Evolutionary conservation across 2,329 filamentous ascomycete species (phyloP).

Genomic region (Didymella pomorum): DNA sequence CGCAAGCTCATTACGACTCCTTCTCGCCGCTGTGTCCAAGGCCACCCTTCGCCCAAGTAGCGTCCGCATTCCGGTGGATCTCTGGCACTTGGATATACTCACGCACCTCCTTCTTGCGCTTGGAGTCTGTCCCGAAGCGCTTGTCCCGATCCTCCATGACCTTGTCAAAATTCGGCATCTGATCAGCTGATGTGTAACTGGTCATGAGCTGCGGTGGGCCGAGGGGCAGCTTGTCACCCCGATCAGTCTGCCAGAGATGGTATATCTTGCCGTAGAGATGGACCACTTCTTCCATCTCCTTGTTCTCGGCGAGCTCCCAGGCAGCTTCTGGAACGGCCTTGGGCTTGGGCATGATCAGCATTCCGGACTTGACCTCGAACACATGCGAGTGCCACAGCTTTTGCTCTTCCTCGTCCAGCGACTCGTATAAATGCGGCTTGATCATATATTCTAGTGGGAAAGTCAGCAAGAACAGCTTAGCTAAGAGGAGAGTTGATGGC

Average conservation of each 20-base stretch:
- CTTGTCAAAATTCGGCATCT: slow-evolving; percentile 57
- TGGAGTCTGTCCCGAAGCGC: slow-evolving; percentile 62
- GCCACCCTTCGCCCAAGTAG: slow-evolving; percentile 53
- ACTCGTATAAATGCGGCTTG: slow-evolving; percentile 71
- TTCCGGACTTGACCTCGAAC: slow-evolving; percentile 79
- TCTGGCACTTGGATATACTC: slow-evolving; percentile 60
- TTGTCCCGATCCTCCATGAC: slow-evolving; percentile 61
- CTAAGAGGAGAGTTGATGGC: neutral
- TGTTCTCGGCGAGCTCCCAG: slow-evolving; percentile 80
- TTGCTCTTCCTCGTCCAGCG: slow-evolving; percentile 71
- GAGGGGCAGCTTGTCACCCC: slow-evolving; percentile 70
- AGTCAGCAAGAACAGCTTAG: neutral
- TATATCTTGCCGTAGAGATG: slow-evolving; percentile 83
- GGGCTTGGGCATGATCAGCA: slow-evolving; percentile 78
- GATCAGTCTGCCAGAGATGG: slow-evolving; percentile 86
- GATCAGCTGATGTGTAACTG: slow-evolving; percentile 62
- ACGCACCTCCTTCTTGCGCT: slow-evolving; percentile 62
- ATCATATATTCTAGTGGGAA: slow-evolving; percentile 77
- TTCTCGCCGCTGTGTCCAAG: slow-evolving; percentile 20
- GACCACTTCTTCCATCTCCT: slow-evolving; percentile 80
- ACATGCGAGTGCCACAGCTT: slow-evolving; percentile 80
- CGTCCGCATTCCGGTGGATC: slow-evolving; percentile 59
- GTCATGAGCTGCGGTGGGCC: slow-evolving; percentile 70
- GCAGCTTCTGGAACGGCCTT: slow-evolving; percentile 61
- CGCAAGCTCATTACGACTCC: neutral